Conservation (phyloP, 306 rosid species). For the Prosopis cineraria region DNA sequence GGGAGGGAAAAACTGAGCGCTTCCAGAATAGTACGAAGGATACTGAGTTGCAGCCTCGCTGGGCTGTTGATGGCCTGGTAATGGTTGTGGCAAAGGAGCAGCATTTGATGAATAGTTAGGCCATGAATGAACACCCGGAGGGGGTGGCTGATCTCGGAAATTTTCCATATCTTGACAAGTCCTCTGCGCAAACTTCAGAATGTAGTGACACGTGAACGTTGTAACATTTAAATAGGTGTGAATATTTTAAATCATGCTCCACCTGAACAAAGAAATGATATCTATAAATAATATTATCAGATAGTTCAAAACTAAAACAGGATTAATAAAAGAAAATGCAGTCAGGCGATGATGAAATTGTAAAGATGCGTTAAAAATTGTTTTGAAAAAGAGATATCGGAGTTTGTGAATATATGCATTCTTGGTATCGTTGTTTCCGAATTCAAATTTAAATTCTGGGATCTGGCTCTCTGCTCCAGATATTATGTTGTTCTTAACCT, state of each 20-base stretch:
- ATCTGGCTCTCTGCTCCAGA: background rate
- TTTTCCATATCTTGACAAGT: constrained; percentile 42
- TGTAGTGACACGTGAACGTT: background rate
- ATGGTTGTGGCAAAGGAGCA: constrained; percentile 29
- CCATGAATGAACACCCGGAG: constrained; percentile 56
- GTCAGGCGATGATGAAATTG: background rate
- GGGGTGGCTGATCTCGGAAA: constrained; percentile 53
- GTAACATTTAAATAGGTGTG: background rate
- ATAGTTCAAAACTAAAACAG: background rate
- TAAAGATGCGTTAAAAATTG: background rate
- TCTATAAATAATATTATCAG: background rate
- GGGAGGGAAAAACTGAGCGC: constrained; percentile 11
- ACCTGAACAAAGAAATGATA: constrained; percentile 8
- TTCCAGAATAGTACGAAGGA: constrained; percentile 22
- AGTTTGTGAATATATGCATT: background rate
- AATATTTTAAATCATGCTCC: constrained; percentile 2
- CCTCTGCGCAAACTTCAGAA: constrained; percentile 10
- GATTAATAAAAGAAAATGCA: background rate
- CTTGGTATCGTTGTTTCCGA: background rate
- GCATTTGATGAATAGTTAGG: constrained; percentile 34
- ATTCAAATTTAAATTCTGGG: background rate
- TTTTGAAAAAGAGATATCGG: background rate
- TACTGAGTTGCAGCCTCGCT: constrained; percentile 17
- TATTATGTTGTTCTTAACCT: background rate
- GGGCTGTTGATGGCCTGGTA: constrained; percentile 29